phyloP scores from a whole-genome alignment of 768 basidiomycete species.

The Tylopilus balloui region DNA sequence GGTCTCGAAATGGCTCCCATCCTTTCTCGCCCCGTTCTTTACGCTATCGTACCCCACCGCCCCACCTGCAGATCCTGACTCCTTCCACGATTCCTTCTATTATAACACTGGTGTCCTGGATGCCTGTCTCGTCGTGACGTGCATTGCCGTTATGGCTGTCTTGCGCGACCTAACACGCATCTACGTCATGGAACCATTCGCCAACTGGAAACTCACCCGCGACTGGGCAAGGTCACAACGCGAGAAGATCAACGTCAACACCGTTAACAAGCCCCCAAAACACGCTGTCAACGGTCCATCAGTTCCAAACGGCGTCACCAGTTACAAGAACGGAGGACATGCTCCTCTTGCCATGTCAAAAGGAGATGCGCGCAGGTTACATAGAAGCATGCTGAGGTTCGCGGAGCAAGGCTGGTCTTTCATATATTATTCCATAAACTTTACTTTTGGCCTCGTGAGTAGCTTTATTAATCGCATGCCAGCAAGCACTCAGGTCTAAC shows the following conservation, averaged over 20 bases:
- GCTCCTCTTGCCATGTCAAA: slow-evolving; percentile 21
- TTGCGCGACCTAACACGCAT: slow-evolving; percentile 76
- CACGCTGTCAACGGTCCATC: slow-evolving; percentile 20
- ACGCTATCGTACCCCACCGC: slow-evolving; percentile 65
- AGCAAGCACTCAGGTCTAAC: slow-evolving; percentile 6
- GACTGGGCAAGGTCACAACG: slow-evolving; percentile 37
- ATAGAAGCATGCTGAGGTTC: slow-evolving; percentile 77
- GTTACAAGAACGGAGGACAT: slow-evolving; percentile 22
- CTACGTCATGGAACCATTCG: slow-evolving; percentile 75
- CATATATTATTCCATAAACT: slow-evolving; percentile 74
- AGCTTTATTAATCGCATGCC: slow-evolving; percentile 11
- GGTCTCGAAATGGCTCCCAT: slow-evolving; percentile 42
- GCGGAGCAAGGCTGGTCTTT: slow-evolving; percentile 94
- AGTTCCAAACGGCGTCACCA: slow-evolving; percentile 30
- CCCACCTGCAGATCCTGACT: slow-evolving; percentile 57
- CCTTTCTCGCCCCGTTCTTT: slow-evolving; percentile 63
- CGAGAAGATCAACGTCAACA: slow-evolving; percentile 19
- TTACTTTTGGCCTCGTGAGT: slow-evolving; percentile 79
- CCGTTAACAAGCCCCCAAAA: slow-evolving; percentile 28
- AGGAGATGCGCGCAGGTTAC: slow-evolving; percentile 56
- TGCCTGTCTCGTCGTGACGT: slow-evolving; percentile 72
- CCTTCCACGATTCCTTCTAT: slow-evolving; percentile 65
- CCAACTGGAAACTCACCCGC: slow-evolving; percentile 64
- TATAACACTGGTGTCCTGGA: slow-evolving; percentile 76
- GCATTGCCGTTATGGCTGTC: slow-evolving; percentile 82